phyloP scores from a whole-genome alignment of 2,329 filamentous ascomycete species.

The Didymella glomerata region DNA sequence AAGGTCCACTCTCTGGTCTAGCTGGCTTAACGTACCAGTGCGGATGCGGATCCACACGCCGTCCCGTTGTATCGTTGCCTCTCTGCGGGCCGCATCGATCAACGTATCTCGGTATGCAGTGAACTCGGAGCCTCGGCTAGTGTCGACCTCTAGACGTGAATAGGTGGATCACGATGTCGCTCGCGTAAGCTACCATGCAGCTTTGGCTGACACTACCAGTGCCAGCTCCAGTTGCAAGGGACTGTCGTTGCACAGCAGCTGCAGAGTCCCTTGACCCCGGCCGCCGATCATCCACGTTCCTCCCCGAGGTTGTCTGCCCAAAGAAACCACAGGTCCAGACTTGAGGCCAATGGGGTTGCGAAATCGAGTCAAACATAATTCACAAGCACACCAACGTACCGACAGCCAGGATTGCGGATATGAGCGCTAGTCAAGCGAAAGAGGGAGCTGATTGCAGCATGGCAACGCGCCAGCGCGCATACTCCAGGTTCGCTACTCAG shows the following conservation, averaged over 20 bases:
- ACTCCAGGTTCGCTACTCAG: constrained; percentile 8
- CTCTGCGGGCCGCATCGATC: constrained; percentile 31
- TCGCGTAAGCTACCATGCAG: constrained; percentile 37
- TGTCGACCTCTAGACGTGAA: constrained; percentile 36
- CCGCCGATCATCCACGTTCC: constrained; percentile 29
- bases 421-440: constrained; percentile 30
- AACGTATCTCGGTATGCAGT: constrained; percentile 23
- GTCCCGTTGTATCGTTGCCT: constrained; percentile 28
- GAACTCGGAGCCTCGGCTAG: constrained; percentile 25
- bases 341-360: constrained; percentile 8
- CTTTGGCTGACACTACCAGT: constrained; percentile 31
- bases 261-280: constrained; percentile 20
- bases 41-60: constrained; percentile 34
- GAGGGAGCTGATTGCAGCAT: constrained; percentile 16
- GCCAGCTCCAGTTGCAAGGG: constrained; percentile 35
- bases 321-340: background rate
- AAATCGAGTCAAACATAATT: constrained; percentile 20
- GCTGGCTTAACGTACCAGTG: constrained; percentile 24
- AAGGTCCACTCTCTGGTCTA: constrained; percentile 23
- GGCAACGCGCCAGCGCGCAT: constrained; percentile 4
- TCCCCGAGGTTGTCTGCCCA: background rate
- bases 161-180: constrained; percentile 37
- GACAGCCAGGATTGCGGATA: constrained; percentile 34
- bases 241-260: constrained; percentile 26
- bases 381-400: constrained; percentile 17